Conservation (phyloP, 1,284 basidiomycete species). For the Psilocybe mexicana region DNA sequence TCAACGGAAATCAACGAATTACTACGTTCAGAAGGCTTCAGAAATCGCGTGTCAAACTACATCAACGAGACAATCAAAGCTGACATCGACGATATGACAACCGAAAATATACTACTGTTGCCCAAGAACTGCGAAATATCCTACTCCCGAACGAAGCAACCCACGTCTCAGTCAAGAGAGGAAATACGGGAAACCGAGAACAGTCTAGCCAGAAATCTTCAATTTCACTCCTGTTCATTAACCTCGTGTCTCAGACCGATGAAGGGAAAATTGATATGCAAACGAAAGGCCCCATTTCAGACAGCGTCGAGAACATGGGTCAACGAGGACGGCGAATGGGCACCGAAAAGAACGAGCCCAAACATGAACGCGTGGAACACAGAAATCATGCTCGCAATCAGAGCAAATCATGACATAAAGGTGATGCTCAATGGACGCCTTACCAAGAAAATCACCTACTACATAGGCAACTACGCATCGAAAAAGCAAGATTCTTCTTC, state of each 20-base stretch:
- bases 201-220: conserved; percentile 1
- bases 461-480: conserved; percentile 11
- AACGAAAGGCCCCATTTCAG: conserved; percentile 13
- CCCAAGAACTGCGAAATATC: neutral
- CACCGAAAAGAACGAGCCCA: conserved; percentile 19
- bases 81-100: neutral
- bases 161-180: neutral
- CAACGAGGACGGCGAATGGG: conserved; percentile 25
- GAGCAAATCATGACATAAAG: conserved; percentile 14
- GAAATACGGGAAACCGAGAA: neutral
- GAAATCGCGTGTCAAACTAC: conserved; percentile 2
- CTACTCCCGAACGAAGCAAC: neutral
- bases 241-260: neutral
- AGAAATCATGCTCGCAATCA: neutral
- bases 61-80: neutral
- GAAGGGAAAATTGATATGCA: conserved; percentile 9
- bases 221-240: conserved; percentile 9
- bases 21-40: conserved; percentile 20
- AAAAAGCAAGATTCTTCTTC: conserved; percentile 14
- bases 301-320: neutral
- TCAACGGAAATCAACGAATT: conserved; percentile 25
- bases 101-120: neutral
- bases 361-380: conserved; percentile 26
- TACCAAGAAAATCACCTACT: conserved; percentile 9
- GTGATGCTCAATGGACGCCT: conserved; percentile 5